Evolutionary conservation across 331 rosid species (phyloP).

Genomic region (Pyrus hybrid): DNA sequence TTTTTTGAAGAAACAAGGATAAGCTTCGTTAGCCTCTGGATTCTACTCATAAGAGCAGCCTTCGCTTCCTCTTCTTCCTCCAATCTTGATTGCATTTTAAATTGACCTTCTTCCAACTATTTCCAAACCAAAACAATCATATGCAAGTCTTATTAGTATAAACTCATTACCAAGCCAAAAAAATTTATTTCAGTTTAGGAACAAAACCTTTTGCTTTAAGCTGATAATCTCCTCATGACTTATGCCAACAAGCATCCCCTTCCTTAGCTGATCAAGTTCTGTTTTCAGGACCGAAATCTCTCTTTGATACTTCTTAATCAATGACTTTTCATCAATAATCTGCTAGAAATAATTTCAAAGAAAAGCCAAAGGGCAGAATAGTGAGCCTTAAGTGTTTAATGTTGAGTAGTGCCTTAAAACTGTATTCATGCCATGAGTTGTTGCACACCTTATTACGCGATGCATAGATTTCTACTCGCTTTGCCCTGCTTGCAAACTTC

Average conservation of each 20-base stretch:
- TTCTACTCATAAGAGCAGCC: slow-evolving; percentile 99
- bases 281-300: slow-evolving; percentile 88
- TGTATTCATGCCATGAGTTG: slow-evolving; percentile 3
- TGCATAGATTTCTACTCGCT: slow-evolving; percentile 93
- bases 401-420: slow-evolving; percentile 4
- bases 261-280: slow-evolving; percentile 92
- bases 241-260: slow-evolving; percentile 74
- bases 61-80: slow-evolving; percentile 99
- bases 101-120: slow-evolving; percentile 98
- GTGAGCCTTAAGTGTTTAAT: slow-evolving; percentile 5
- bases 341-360: slow-evolving; percentile 35
- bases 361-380: neutral
- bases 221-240: slow-evolving; percentile 85
- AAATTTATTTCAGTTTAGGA: neutral
- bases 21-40: slow-evolving; percentile 96
- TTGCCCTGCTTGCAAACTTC: slow-evolving; percentile 98
- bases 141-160: neutral
- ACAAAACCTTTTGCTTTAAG: slow-evolving; percentile 76
- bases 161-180: slow-evolving; percentile 6
- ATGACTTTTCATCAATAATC: slow-evolving; percentile 97
- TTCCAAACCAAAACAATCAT: slow-evolving; percentile 7
- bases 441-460: slow-evolving; percentile 82
- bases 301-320: slow-evolving; percentile 92
- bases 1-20: slow-evolving; percentile 94
- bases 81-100: slow-evolving; percentile 94